phyloP scores from a whole-genome alignment of 2,329 filamentous ascomycete species.

The Phymatotrichopsis omnivora region DNA sequence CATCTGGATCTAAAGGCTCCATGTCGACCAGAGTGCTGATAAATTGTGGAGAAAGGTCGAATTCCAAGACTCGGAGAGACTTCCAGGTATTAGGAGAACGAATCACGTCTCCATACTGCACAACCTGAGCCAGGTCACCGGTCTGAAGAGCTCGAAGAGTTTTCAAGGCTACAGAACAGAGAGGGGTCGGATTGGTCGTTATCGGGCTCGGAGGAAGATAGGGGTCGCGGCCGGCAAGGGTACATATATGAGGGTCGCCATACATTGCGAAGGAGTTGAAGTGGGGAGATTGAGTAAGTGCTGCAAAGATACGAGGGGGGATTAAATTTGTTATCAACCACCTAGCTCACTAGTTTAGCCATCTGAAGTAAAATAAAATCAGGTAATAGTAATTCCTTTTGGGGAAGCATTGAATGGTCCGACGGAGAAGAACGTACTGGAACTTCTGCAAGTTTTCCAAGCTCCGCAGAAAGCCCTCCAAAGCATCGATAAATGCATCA shows the following conservation, averaged over 20 bases:
- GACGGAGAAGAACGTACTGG: too few relatives aligned
- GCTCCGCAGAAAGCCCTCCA: constrained; percentile 2
- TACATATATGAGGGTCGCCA: constrained; percentile 6
- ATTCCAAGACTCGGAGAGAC: constrained; percentile 1
- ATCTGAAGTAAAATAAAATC: too few relatives aligned
- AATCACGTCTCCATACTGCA: constrained; percentile 6
- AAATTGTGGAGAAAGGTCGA: constrained; percentile 4
- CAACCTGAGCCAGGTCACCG: not conserved
- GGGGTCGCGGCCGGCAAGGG: not conserved
- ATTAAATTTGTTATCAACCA: not conserved
- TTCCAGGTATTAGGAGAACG: not conserved
- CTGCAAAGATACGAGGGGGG: not conserved
- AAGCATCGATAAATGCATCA: constrained; percentile 7
- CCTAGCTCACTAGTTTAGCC: too few relatives aligned
- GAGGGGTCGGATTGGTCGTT: not conserved
- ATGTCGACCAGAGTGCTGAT: constrained; percentile 3
- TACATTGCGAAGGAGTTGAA: not conserved
- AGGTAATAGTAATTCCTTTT: not conserved
- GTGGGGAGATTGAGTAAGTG: not conserved
- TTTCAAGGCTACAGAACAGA: not conserved
- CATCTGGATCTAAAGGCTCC: constrained; percentile 9
- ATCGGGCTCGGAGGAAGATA: not conserved
- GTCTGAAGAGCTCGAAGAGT: not conserved
- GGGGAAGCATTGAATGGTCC: not conserved
- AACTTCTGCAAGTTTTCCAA: not conserved